Conservation (phyloP, 2,329 filamentous ascomycete species). For the Verticillium nonalfalfae region DNA sequence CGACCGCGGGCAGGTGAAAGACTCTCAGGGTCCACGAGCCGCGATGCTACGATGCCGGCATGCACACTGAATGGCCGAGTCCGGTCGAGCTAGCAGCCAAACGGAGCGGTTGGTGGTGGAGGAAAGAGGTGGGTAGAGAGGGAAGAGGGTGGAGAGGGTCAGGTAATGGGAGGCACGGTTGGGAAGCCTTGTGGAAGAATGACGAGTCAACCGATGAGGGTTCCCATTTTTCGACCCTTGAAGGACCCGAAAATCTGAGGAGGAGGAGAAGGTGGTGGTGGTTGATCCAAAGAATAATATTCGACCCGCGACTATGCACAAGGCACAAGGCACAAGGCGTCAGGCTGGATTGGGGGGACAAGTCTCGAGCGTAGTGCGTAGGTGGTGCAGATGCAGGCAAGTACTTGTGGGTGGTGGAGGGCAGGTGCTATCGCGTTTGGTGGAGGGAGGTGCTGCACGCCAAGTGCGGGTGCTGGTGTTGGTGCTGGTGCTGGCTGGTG, state of each 20-base stretch:
- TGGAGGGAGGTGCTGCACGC: background rate
- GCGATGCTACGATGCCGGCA: background rate
- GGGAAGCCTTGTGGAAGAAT: background rate
- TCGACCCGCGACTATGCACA: background rate
- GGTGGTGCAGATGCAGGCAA: background rate
- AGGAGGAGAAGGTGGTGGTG: background rate
- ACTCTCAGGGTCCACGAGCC: background rate
- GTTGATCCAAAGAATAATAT: background rate
- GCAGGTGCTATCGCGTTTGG: background rate
- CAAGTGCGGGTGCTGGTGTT: background rate
- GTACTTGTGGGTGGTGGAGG: background rate
- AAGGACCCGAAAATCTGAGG: background rate
- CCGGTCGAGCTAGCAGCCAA: background rate
- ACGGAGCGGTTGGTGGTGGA: background rate
- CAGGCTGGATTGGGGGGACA: background rate
- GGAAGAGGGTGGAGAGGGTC: constrained; percentile 5
- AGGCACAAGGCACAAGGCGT: background rate
- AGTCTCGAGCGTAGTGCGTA: background rate
- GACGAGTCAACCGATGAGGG: background rate
- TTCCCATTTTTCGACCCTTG: background rate
- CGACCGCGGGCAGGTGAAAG: background rate
- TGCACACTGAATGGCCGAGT: background rate
- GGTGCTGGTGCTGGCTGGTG: background rate
- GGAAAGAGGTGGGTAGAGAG: constrained; percentile 3
- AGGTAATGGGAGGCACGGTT: constrained; percentile 2